phyloP scores from a whole-genome alignment of 169 alveolate genomes.

The Plasmodium inui region DNA sequence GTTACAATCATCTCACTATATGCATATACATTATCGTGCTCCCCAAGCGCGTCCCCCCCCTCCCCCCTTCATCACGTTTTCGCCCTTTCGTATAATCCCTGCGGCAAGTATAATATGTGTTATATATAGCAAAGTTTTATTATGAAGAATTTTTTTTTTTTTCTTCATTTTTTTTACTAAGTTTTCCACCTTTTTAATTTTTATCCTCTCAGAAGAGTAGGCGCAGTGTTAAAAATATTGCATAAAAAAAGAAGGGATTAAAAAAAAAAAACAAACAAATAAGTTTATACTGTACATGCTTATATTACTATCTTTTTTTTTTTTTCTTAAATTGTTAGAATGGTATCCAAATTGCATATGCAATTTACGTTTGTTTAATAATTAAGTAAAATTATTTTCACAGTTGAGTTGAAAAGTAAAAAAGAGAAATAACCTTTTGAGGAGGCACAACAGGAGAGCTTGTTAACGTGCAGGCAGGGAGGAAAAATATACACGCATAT shows the following conservation, averaged over 20 bases:
- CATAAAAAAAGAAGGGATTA: not conserved
- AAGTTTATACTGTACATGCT: not conserved
- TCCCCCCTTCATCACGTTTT: not conserved
- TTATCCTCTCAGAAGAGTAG: not conserved
- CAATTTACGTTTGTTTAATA: not conserved
- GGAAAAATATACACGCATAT: not conserved
- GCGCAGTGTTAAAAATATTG: not conserved
- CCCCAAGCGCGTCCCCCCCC: not conserved
- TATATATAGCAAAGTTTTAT: not conserved
- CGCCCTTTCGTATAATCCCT: not conserved
- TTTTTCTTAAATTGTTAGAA: not conserved
- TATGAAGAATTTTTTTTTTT: not conserved
- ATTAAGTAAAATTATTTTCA: not conserved
- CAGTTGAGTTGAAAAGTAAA: not conserved
- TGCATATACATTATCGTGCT: not conserved
- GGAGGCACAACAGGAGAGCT: constrained; percentile 5
- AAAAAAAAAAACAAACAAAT: not conserved
- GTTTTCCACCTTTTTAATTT: not conserved
- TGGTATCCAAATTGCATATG: constrained; percentile 3
- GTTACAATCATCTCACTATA: not conserved
- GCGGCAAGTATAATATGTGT: not conserved
- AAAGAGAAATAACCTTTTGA: not conserved
- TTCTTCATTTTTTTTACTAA: not conserved
- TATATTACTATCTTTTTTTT: not conserved
- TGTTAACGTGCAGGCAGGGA: not conserved